A percentile compares a stretch with the other conserved stretches of the same genome.
phyloP scores from a whole-genome alignment of 495 filamentous ascomycete genomes.

The Copromyces sp. region DNA sequence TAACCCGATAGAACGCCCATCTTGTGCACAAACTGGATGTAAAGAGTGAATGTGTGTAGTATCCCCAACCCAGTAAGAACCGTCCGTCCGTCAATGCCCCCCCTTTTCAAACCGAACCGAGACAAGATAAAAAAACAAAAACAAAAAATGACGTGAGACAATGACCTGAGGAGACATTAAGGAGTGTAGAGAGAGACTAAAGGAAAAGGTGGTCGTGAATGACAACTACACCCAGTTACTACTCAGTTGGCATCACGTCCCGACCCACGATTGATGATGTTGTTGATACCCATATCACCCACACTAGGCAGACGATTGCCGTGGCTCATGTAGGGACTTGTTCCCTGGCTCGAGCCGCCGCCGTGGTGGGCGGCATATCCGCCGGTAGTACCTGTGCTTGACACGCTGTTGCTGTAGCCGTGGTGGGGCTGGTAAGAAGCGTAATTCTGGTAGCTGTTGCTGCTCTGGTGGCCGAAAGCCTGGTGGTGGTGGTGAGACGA shows the following conservation, averaged over 20 bases:
- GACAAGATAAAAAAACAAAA: conserved; percentile 1
- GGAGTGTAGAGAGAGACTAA: background rate
- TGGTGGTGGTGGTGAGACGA: conserved; percentile 8
- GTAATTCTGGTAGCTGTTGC: conserved; percentile 10
- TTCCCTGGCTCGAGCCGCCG: conserved; percentile 19
- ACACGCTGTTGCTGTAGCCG: conserved; percentile 32
- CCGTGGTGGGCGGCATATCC: conserved; percentile 8
- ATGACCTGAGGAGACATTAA: background rate
- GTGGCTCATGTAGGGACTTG: conserved; percentile 37
- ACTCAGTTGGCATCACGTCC: conserved; percentile 4
- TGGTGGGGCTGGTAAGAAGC: conserved; percentile 22
- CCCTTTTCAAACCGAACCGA: background rate
- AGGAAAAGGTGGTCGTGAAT: background rate
- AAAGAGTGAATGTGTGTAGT: background rate
- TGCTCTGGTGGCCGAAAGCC: conserved; percentile 10
- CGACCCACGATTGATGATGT: conserved; percentile 41
- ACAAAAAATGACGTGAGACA: background rate
- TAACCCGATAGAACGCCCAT: background rate
- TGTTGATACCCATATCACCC: conserved; percentile 45
- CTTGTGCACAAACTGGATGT: background rate
- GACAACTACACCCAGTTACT: background rate
- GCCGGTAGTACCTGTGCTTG: conserved; percentile 24
- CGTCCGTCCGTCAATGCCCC: background rate
- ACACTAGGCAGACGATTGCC: conserved; percentile 40
- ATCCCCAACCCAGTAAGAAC: background rate